Percentiles rank a stretch among this genome's conserved stretches.
Evolutionary conservation across 164 flowering plant species (phyloP).

Genomic region (Vitis riparia): DNA sequence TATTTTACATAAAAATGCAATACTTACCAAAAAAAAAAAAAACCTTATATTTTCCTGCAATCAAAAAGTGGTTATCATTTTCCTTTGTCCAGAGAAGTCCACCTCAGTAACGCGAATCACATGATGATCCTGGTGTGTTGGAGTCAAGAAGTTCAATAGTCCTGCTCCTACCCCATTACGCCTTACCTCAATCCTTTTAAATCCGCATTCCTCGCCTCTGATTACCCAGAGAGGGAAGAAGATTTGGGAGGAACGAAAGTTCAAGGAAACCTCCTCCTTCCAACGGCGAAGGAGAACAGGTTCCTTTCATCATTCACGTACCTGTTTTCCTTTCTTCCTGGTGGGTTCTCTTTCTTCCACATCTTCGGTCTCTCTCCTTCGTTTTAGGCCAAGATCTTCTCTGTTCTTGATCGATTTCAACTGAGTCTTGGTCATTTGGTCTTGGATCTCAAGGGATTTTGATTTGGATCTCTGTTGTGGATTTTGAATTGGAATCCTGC

Average conservation of each 20-base stretch:
- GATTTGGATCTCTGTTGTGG: not conserved
- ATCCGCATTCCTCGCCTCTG: not conserved
- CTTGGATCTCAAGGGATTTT: not conserved
- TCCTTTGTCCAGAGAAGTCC: no score
- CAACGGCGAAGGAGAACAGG: conserved; percentile 19
- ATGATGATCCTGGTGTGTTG: no score
- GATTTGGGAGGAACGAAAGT: not conserved
- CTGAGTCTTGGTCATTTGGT: not conserved
- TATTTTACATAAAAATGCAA: no score
- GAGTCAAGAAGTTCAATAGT: not conserved
- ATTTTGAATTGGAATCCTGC: not conserved
- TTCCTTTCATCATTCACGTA: not conserved
- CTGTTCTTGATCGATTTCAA: not conserved
- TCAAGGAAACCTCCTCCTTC: conserved; percentile 7
- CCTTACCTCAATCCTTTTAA: no score
- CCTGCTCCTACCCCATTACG: no score
- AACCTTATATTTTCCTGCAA: no score
- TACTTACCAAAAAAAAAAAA: no score
- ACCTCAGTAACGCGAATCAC: no score
- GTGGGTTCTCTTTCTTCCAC: conserved; percentile 1
- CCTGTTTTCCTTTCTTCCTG: conserved; percentile 15
- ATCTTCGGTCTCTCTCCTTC: not conserved
- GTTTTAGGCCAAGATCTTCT: not conserved
- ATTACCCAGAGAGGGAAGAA: not conserved
- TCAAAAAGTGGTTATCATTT: no score